These are phyloP conservation scores for Pichia cactophila DNA, from an alignment of 1,139 yeast species.

Conservation along the genomic window DNA sequence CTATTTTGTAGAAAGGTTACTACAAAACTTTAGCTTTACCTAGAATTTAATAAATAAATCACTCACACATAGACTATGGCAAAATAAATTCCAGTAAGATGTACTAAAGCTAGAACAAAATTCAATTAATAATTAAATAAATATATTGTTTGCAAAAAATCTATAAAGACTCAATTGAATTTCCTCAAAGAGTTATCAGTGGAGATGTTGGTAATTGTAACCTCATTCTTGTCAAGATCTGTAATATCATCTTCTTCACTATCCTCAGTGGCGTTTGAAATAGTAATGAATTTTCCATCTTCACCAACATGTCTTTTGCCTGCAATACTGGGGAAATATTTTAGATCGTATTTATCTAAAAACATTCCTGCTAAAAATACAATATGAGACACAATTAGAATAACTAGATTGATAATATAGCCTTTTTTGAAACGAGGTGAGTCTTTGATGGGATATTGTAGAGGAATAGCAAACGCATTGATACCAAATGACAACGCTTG, in stretches of 20 bases:
- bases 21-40: no score
- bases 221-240: not conserved
- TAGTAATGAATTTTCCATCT: not conserved
- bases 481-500: constrained; percentile 46
- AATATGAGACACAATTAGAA: constrained; percentile 24
- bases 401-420: constrained; percentile 40
- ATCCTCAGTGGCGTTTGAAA: not conserved
- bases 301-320: constrained; percentile 11
- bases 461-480: constrained; percentile 37
- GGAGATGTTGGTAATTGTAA: not conserved
- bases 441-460: constrained; percentile 40
- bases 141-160: no score
- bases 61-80: no score
- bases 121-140: no score
- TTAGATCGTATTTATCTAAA: constrained; percentile 17
- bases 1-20: no score
- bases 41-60: no score
- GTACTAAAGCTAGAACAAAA: no score
- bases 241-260: not conserved
- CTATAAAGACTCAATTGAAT: no score
- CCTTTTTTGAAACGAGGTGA: constrained; percentile 42
- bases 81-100: no score
- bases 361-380: constrained; percentile 9
- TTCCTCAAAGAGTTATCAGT: not conserved
- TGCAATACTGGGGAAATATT: constrained; percentile 12